phyloP scores from a whole-genome alignment of 805 yeast genomes.

The Wickerhamiella sorbophila region DNA sequence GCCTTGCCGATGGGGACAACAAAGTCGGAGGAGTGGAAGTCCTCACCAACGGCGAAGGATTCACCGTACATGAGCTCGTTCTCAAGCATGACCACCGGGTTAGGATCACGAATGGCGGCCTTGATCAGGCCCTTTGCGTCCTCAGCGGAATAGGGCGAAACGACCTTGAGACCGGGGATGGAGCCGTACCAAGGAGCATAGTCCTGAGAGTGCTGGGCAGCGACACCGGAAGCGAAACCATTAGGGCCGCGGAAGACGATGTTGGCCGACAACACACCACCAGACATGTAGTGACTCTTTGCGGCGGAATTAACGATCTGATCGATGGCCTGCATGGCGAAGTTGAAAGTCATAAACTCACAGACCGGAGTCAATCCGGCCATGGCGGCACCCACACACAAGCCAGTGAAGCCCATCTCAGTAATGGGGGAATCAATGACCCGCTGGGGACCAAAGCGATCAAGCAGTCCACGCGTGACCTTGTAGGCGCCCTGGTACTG shows the following conservation, averaged over 20 bases:
- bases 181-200: conserved; percentile 96
- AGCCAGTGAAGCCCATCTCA: conserved; percentile 96
- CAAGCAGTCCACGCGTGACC: conserved; percentile 87
- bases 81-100: conserved; percentile 91
- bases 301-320: conserved; percentile 98
- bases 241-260: conserved; percentile 98
- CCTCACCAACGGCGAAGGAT: conserved; percentile 76
- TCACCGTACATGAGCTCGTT: conserved; percentile 94
- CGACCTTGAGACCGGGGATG: conserved; percentile 94
- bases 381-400: conserved; percentile 91
- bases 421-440: conserved; percentile 95
- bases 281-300: conserved; percentile 97
- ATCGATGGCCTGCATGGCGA: conserved; percentile 99
- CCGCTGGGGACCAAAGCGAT: conserved; percentile 88
- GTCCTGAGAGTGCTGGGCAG: conserved; percentile 98
- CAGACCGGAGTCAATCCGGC: conserved; percentile 93
- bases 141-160: conserved; percentile 90
- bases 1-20: conserved; percentile 91
- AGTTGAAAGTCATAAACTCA: conserved; percentile 98
- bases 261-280: conserved; percentile 86
- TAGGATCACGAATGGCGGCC: conserved; percentile 97
- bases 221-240: conserved; percentile 99
- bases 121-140: conserved; percentile 92
- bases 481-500: conserved; percentile 99
- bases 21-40: conserved; percentile 75